Evolutionary conservation across 2,329 filamentous ascomycete species (phyloP).

Genomic region (Hypoxylon rubiginosum): DNA sequence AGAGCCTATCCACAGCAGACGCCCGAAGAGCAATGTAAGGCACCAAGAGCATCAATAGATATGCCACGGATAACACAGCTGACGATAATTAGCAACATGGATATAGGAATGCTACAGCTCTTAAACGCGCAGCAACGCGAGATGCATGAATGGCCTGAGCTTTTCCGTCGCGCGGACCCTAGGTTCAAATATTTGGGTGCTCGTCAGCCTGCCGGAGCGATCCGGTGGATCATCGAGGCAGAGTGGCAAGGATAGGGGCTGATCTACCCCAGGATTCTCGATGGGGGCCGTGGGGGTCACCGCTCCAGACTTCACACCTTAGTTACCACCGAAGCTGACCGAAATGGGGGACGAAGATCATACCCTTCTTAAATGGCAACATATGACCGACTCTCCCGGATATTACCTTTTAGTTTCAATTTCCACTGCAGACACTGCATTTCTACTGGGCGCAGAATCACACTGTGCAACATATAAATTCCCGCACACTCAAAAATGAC

Average conservation of each 20-base stretch:
- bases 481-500: background rate
- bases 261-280: background rate
- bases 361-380: background rate
- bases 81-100: conserved; percentile 29
- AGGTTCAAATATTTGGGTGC: conserved; percentile 42
- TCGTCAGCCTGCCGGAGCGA: conserved; percentile 30
- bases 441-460: background rate
- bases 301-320: background rate
- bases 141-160: conserved; percentile 41
- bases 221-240: conserved; percentile 45
- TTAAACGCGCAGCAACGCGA: conserved; percentile 44
- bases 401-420: background rate
- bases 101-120: conserved; percentile 44
- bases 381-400: background rate
- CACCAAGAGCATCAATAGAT: too few species aligned
- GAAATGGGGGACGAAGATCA: background rate
- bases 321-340: background rate
- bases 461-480: background rate
- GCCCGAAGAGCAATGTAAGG: conserved; percentile 44
- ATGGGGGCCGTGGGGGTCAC: background rate
- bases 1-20: conserved; percentile 31
- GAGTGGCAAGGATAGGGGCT: conserved; percentile 40
- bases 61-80: background rate
- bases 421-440: background rate
- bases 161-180: conserved; percentile 39